phyloP scores from a whole-genome alignment of 2,329 filamentous ascomycete genomes.

The Fusarium keratoplasticum region DNA sequence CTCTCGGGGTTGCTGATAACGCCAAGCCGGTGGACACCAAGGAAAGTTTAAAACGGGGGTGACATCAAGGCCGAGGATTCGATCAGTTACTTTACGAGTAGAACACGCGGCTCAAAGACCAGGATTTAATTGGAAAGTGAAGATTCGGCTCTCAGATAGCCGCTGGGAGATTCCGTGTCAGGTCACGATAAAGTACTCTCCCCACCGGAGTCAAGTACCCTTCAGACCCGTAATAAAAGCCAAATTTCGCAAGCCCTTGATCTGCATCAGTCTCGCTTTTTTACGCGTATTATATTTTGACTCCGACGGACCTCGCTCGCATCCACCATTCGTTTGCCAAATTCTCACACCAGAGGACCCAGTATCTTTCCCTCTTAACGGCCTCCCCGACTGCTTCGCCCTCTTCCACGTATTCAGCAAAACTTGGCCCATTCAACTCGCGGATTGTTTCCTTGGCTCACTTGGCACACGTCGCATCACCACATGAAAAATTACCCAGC shows the following conservation, averaged over 20 bases:
- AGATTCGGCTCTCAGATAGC: not conserved
- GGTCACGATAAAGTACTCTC: not conserved
- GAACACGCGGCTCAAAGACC: not conserved
- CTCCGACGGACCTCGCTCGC: not conserved
- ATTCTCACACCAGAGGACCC: not conserved
- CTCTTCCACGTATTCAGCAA: conserved; percentile 5
- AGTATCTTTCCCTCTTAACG: not conserved
- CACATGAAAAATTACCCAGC: conserved; percentile 1
- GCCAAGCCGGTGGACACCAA: not conserved
- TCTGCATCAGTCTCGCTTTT: conserved; percentile 12
- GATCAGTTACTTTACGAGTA: not conserved
- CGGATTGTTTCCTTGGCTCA: not conserved
- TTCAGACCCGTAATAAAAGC: conserved; percentile 23
- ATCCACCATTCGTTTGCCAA: not conserved
- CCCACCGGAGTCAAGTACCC: conserved; percentile 6
- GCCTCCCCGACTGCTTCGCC: conserved; percentile 2
- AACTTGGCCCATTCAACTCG: not conserved
- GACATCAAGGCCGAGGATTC: not conserved
- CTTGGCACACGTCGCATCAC: conserved; percentile 12
- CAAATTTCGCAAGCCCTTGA: conserved; percentile 18
- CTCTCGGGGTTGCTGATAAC: not conserved
- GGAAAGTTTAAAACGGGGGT: not conserved
- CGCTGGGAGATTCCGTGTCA: not conserved
- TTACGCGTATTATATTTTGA: not conserved
- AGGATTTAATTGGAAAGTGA: not conserved